phyloP scores from a whole-genome alignment of 805 yeast genomes.

The Hanseniaspora lindneri region DNA sequence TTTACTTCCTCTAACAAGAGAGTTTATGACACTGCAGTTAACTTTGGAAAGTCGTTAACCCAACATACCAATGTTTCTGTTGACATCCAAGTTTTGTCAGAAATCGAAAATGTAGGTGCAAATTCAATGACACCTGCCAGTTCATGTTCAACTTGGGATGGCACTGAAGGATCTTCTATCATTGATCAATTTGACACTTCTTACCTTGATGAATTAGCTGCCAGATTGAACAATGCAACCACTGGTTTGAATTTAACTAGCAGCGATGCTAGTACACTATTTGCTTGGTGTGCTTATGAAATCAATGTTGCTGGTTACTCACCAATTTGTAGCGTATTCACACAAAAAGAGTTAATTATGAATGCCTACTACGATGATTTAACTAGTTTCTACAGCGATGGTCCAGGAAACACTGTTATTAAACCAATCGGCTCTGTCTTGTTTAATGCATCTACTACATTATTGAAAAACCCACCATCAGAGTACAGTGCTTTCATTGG shows the following conservation, averaged over 20 bases:
- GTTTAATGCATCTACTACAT: constrained; percentile 40
- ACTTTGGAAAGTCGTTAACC: constrained; percentile 40
- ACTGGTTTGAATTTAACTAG: constrained; percentile 43
- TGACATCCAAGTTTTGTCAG: constrained; percentile 32
- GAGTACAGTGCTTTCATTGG: constrained; percentile 49
- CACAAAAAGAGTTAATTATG: constrained; percentile 53
- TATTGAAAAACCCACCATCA: constrained; percentile 37
- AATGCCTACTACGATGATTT: constrained; percentile 52
- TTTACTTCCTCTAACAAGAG: constrained; percentile 40
- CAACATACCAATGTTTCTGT: constrained; percentile 32
- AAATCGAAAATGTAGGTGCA: constrained; percentile 36
- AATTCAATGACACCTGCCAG: constrained; percentile 39
- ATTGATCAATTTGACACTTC: constrained; percentile 19
- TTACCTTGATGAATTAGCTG: constrained; percentile 43
- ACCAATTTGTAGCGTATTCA: constrained; percentile 54
- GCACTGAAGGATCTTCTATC: constrained; percentile 18
- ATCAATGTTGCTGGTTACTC: constrained; percentile 58
- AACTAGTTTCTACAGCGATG: constrained; percentile 46
- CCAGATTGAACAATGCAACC: constrained; percentile 44
- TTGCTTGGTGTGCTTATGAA: constrained; percentile 64
- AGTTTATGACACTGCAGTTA: constrained; percentile 36
- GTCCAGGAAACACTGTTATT: constrained; percentile 50
- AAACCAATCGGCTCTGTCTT: constrained; percentile 51
- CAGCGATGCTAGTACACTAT: constrained; percentile 42
- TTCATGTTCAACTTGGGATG: constrained; percentile 34